phyloP scores from a whole-genome alignment of 2,329 filamentous ascomycete genomes.

The Aspergillus tamarii region DNA sequence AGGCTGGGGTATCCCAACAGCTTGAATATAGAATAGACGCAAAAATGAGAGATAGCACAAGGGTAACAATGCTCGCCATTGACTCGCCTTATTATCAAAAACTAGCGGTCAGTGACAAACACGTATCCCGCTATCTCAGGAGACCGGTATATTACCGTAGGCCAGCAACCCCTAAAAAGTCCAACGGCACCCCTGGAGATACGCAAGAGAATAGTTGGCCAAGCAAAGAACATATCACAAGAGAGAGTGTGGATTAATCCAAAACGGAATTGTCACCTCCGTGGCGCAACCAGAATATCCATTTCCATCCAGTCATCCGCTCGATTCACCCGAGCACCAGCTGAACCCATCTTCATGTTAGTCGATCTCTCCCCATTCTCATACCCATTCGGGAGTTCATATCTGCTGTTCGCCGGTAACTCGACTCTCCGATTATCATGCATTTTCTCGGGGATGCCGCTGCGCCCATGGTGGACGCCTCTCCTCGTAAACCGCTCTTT shows the following conservation, averaged over 20 bases:
- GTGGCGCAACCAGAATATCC: constrained; percentile 6
- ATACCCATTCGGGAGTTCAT: constrained; percentile 5
- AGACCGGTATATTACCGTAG: background rate
- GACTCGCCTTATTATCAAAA: background rate
- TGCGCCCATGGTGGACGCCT: constrained; percentile 25
- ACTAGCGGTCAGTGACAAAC: background rate
- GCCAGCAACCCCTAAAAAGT: background rate
- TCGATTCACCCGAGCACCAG: background rate
- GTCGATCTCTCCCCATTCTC: background rate
- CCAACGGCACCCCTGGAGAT: background rate
- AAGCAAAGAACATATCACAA: background rate
- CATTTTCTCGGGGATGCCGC: constrained; percentile 33
- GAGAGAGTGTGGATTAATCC: background rate
- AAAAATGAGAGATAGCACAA: background rate
- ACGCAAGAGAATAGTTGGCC: background rate
- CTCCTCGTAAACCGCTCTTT: constrained; percentile 13
- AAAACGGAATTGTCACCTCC: background rate
- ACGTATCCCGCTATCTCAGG: background rate
- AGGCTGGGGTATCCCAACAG: background rate
- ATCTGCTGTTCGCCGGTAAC: constrained; percentile 17
- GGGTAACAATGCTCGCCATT: background rate
- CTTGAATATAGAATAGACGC: background rate
- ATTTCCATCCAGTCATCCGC: constrained; percentile 9
- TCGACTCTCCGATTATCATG: constrained; percentile 21
- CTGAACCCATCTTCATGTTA: background rate